Percentiles rank a stretch among this genome's conserved stretches.
phyloP scores from a whole-genome alignment of 176 grass and related monocot genomes.

The Hyparrhenia diplandra region DNA sequence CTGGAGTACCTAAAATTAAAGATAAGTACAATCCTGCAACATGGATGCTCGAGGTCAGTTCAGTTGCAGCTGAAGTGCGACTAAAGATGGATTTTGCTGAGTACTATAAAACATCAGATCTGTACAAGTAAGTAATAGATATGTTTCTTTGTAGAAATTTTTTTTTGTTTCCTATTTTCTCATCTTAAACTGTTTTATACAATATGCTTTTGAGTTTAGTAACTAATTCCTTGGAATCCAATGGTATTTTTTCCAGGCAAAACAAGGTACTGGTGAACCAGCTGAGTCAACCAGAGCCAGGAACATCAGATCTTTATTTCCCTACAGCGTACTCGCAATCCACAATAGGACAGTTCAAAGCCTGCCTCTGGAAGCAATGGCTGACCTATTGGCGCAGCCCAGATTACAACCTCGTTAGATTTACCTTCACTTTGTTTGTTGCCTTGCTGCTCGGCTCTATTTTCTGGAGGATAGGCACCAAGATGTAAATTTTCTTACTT shows the following conservation, averaged over 20 bases:
- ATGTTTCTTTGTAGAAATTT: not conserved
- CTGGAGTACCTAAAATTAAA: slow-evolving; percentile 90
- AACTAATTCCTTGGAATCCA: slow-evolving; percentile 19
- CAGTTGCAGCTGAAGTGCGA: slow-evolving; percentile 81
- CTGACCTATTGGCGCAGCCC: slow-evolving; percentile 95
- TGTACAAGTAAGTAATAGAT: slow-evolving; percentile 55
- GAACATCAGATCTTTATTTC: slow-evolving; percentile 77
- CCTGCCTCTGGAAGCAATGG: slow-evolving; percentile 98
- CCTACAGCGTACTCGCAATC: slow-evolving; percentile 74
- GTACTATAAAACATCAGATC: slow-evolving; percentile 70
- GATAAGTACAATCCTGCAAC: slow-evolving; percentile 96
- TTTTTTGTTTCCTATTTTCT: not conserved
- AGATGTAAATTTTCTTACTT: slow-evolving; percentile 45
- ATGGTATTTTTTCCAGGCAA: slow-evolving; percentile 44
- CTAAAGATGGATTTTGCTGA: slow-evolving; percentile 75
- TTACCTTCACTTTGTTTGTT: slow-evolving; percentile 86
- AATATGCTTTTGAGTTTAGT: slow-evolving; percentile 16
- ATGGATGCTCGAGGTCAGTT: slow-evolving; percentile 98
- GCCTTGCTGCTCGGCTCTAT: slow-evolving; percentile 91
- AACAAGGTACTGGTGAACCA: slow-evolving; percentile 71
- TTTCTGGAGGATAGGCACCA: slow-evolving; percentile 88
- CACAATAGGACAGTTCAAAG: slow-evolving; percentile 68
- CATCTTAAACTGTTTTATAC: not conserved
- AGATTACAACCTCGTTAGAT: slow-evolving; percentile 96
- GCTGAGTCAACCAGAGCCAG: slow-evolving; percentile 61